These are phyloP conservation scores for Paraphoma chrysanthemicola DNA, from an alignment of 2,329 filamentous ascomycete genomes.

Conservation along the genomic window DNA sequence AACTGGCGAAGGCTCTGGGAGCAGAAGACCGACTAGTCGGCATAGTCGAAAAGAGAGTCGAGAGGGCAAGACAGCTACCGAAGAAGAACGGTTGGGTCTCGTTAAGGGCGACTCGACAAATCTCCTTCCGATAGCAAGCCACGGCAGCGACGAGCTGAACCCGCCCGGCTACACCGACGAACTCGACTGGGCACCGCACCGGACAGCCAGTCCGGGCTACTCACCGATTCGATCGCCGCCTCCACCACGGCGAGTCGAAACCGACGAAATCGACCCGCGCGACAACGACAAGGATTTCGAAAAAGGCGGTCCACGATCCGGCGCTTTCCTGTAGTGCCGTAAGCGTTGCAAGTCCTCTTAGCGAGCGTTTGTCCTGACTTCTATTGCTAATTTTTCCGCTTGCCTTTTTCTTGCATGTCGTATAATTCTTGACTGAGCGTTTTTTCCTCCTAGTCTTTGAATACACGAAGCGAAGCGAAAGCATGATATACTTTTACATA, in stretches of 20 bases:
- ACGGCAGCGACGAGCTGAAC: slow-evolving; percentile 23
- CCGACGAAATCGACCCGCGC: slow-evolving; percentile 7
- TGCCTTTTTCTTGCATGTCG: not conserved
- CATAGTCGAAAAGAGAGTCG: slow-evolving; percentile 42
- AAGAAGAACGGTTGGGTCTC: slow-evolving; percentile 82
- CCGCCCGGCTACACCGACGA: slow-evolving; percentile 23
- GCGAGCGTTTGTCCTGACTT: not conserved
- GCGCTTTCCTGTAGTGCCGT: slow-evolving; percentile 4
- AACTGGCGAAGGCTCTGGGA: slow-evolving; percentile 25
- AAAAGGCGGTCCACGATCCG: slow-evolving; percentile 2
- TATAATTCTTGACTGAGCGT: not conserved
- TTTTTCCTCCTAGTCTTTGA: not conserved
- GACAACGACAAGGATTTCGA: slow-evolving; percentile 13
- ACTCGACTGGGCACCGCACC: slow-evolving; percentile 17
- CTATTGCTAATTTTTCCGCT: not conserved
- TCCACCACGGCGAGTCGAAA: slow-evolving; percentile 13
- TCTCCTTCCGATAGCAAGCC: slow-evolving; percentile 36
- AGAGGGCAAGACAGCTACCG: slow-evolving; percentile 62
- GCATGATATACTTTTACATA: not conserved
- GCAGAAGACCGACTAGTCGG: slow-evolving; percentile 31
- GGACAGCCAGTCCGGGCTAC: slow-evolving; percentile 11
- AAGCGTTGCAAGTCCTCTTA: not conserved
- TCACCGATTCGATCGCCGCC: slow-evolving; percentile 10
- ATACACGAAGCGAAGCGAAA: not conserved
- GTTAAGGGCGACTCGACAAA: slow-evolving; percentile 72